These are phyloP conservation scores for Salix dunnii DNA, from an alignment of 345 rosid genomes.

Conservation along the genomic window DNA sequence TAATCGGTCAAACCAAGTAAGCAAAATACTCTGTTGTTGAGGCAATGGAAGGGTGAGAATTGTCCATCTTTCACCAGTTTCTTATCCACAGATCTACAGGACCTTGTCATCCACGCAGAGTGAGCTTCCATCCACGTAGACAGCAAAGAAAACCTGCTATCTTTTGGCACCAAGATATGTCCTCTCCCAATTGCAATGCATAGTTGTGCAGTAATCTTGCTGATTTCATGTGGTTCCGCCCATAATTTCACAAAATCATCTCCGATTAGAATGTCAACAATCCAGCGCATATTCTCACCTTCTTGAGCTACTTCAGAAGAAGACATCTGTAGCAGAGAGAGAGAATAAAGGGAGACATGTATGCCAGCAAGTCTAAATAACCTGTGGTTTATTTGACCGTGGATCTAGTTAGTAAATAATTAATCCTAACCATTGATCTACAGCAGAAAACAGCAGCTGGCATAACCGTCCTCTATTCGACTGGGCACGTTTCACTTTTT, in stretches of 20 bases:
- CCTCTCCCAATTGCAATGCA: slow-evolving; percentile 86
- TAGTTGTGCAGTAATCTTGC: slow-evolving; percentile 83
- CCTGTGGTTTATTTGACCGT: too few species aligned
- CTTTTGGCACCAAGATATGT: slow-evolving; percentile 64
- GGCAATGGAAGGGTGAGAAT: slow-evolving; percentile 74
- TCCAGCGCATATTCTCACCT: slow-evolving; percentile 91
- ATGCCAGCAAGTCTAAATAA: slow-evolving; percentile 63
- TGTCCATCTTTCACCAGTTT: slow-evolving; percentile 64
- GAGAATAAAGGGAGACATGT: slow-evolving; percentile 33
- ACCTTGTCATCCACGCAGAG: slow-evolving; percentile 51
- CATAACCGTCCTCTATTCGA: too few species aligned
- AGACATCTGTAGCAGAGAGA: too few species aligned
- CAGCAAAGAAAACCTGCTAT: slow-evolving; percentile 60
- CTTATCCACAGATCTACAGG: too few species aligned
- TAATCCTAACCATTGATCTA: too few species aligned
- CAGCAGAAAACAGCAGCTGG: too few species aligned
- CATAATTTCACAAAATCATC: slow-evolving; percentile 79
- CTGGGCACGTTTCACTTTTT: too few species aligned
- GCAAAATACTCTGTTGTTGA: slow-evolving; percentile 73
- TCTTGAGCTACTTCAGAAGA: slow-evolving; percentile 56
- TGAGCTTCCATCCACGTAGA: slow-evolving; percentile 94
- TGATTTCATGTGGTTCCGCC: slow-evolving; percentile 94
- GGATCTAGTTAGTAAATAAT: too few species aligned
- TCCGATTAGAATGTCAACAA: slow-evolving; percentile 74
- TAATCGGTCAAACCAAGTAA: slow-evolving; percentile 66